A percentile compares a stretch with the other conserved stretches of the same genome.
These are phyloP conservation scores for Rhizophora apiculata DNA, from an alignment of 345 rosid species.

Conservation along the genomic window DNA sequence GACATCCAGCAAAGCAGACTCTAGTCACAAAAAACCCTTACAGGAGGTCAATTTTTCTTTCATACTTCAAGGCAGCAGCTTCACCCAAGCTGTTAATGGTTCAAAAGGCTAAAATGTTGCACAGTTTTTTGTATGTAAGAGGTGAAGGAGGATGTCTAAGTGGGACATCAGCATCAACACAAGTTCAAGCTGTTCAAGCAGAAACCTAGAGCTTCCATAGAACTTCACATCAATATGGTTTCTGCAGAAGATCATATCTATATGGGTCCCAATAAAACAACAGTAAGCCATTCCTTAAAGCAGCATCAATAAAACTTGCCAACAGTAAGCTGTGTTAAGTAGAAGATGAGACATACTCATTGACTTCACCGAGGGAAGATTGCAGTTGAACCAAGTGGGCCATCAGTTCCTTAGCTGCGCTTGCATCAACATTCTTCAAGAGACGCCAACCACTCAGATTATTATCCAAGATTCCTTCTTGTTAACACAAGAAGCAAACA, in stretches of 20 bases:
- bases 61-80: not conserved
- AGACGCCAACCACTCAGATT: constrained; percentile 26
- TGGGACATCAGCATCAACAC: no score
- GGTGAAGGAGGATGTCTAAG: no score
- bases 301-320: not conserved
- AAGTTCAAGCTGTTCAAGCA: no score
- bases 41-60: not conserved
- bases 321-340: constrained; percentile 3
- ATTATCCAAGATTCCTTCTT: constrained; percentile 2
- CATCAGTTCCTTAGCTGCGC: constrained; percentile 89
- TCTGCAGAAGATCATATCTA: not conserved
- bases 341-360: constrained; percentile 47
- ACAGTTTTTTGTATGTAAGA: no score
- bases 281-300: not conserved
- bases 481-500: not conserved
- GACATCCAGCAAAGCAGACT: no score
- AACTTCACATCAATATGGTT: constrained; percentile 2
- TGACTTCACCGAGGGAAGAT: constrained; percentile 71
- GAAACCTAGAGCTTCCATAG: not conserved
- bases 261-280: not conserved
- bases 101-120: not conserved
- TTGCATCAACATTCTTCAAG: constrained; percentile 87
- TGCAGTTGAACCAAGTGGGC: constrained; percentile 74
- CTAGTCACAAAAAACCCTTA: not conserved
- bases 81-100: not conserved